phyloP scores from a whole-genome alignment of 2,329 filamentous ascomycete species.

The Cladosporium sp. region DNA sequence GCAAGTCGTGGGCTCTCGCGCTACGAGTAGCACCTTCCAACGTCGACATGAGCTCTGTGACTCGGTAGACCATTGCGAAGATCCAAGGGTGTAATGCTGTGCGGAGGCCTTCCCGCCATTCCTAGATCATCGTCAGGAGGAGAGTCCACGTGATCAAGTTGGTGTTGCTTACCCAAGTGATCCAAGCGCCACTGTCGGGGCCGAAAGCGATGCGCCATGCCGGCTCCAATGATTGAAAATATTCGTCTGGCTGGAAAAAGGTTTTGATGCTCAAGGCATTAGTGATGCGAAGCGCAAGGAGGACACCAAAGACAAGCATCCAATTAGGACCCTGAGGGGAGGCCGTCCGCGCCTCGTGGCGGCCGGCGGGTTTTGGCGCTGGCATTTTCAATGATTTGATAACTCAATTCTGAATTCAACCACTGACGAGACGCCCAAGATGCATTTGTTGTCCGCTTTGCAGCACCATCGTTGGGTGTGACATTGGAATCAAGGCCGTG shows the following conservation, averaged over 20 bases:
- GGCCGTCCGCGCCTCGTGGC: too few relatives aligned
- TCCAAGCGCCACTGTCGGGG: slow-evolving; percentile 69
- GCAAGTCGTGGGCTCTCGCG: slow-evolving; percentile 58
- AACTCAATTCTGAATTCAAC: too few relatives aligned
- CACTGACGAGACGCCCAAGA: too few relatives aligned
- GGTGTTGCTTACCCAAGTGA: slow-evolving; percentile 71
- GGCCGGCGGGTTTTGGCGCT: too few relatives aligned
- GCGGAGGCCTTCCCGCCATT: slow-evolving; percentile 84
- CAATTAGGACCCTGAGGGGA: not conserved
- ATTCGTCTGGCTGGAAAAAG: slow-evolving; percentile 98
- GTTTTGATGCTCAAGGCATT: slow-evolving; percentile 75
- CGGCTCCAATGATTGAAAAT: slow-evolving; percentile 90
- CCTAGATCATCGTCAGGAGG: slow-evolving; percentile 48
- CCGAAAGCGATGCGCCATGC: slow-evolving; percentile 89
- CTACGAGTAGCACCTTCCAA: slow-evolving; percentile 49
- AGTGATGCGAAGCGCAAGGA: slow-evolving; percentile 66
- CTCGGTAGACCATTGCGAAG: slow-evolving; percentile 69
- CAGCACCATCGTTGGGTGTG: too few relatives aligned
- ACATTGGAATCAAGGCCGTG: too few relatives aligned
- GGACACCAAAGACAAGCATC: slow-evolving; percentile 18
- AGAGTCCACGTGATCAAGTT: not conserved
- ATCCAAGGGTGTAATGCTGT: slow-evolving; percentile 87
- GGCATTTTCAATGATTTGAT: too few relatives aligned
- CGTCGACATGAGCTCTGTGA: slow-evolving; percentile 51
- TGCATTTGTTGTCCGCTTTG: too few relatives aligned